Percentiles rank a stretch among this genome's conserved stretches.
Conservation (phyloP, 1,284 basidiomycete genomes). For the Cryptococcus sp. region DNA sequence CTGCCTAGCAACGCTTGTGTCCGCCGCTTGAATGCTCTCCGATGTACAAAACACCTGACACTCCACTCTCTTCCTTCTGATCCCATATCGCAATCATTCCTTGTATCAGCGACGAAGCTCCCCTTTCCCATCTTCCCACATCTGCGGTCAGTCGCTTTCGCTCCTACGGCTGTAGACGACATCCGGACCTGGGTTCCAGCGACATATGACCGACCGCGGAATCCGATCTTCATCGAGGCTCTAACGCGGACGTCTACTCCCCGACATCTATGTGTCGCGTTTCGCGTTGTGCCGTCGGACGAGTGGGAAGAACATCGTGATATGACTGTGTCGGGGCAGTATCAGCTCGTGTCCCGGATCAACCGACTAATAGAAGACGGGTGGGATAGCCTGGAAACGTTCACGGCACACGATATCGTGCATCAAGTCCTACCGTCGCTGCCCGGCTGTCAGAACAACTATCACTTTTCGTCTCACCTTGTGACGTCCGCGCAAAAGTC, state of each 20-base stretch:
- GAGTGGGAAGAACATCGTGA: conserved; percentile 35
- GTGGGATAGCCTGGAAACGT: conserved; percentile 9
- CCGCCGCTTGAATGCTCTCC: conserved; percentile 12
- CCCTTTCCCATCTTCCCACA: conserved; percentile 19
- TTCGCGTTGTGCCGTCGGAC: conserved; percentile 23
- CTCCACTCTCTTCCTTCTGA: conserved; percentile 19
- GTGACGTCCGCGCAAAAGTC: conserved; percentile 54
- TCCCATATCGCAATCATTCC: conserved; percentile 6
- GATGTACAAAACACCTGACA: conserved; percentile 15
- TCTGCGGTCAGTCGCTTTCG: conserved; percentile 20
- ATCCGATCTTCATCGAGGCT: conserved; percentile 28
- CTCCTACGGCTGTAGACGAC: conserved; percentile 26
- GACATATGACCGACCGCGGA: conserved; percentile 19
- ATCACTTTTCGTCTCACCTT: conserved; percentile 40
- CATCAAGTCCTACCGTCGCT: conserved; percentile 37
- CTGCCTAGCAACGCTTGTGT: background rate
- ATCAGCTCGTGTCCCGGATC: conserved; percentile 27
- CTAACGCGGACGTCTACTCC: conserved; percentile 17
- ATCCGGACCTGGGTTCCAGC: conserved; percentile 31
- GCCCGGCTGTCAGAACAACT: conserved; percentile 24
- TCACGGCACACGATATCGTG: conserved; percentile 32
- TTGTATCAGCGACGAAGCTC: background rate
- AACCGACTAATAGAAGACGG: conserved; percentile 18
- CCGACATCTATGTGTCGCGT: conserved; percentile 24
- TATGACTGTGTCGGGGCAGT: conserved; percentile 20